Conservation (phyloP, 352 stramenopile genomes). For the Pythium dissimile region DNA sequence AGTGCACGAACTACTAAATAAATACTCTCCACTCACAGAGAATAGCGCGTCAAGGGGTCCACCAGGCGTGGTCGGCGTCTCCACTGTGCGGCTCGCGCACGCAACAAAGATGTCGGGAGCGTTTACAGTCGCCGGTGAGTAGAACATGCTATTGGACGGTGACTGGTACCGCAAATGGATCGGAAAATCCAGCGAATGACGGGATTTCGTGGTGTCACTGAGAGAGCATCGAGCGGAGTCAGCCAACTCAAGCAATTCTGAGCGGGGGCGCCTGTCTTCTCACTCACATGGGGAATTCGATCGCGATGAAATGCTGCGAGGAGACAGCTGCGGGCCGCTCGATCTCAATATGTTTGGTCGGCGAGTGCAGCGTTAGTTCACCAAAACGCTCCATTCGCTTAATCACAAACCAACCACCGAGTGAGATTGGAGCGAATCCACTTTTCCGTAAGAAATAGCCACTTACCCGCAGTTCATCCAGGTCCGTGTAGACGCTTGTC, state of each 20-base stretch:
- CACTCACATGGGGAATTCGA: conserved; percentile 25
- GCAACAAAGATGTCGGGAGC: conserved; percentile 19
- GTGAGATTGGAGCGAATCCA: too few relatives aligned
- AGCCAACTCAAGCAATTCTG: too few relatives aligned
- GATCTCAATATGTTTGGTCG: conserved; percentile 33
- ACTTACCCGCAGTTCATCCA: conserved; percentile 36
- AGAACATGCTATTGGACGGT: conserved; percentile 22
- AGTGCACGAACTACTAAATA: neutral
- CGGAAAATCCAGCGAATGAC: conserved; percentile 17
- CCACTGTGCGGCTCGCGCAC: neutral
- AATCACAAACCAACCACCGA: too few relatives aligned
- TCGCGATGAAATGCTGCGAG: conserved; percentile 19
- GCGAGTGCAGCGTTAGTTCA: conserved; percentile 18
- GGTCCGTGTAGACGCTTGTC: conserved; percentile 28
- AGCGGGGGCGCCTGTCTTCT: too few relatives aligned
- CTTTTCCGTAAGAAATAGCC: too few relatives aligned
- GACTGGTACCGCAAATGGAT: conserved; percentile 38
- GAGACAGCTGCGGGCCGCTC: conserved; percentile 26
- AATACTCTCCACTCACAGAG: neutral
- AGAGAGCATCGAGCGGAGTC: too few relatives aligned
- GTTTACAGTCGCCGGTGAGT: conserved; percentile 17
- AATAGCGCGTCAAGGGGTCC: neutral
- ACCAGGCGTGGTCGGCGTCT: neutral
- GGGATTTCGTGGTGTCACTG: neutral
- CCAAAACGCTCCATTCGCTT: conserved; percentile 34